A percentile compares a stretch with the other conserved stretches of the same genome.
Evolutionary conservation across 306 rosid genomes (phyloP).

Genomic region (Pterocarpus macrocarpus): DNA sequence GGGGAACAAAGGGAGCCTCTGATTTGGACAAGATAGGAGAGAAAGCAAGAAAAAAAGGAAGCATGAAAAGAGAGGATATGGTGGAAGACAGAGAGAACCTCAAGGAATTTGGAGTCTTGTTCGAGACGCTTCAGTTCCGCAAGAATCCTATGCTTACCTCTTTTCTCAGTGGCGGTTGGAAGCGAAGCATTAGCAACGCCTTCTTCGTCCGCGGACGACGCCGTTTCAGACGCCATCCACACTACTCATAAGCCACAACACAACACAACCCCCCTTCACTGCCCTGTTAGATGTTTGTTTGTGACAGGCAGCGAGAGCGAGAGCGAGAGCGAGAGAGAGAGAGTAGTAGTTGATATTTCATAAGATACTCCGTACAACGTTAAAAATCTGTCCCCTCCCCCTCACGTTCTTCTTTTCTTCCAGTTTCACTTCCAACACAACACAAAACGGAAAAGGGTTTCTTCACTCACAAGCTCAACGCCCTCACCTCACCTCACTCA

Average conservation of each 20-base stretch:
- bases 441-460: no score
- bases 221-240: slow-evolving; percentile 57
- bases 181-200: background rate
- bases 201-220: slow-evolving; percentile 55
- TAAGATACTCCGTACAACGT: no score
- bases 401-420: no score
- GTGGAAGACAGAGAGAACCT: slow-evolving; percentile 48
- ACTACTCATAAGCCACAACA: slow-evolving; percentile 3
- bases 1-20: background rate
- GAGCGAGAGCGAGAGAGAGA: no score
- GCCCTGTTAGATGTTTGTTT: no score
- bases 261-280: background rate
- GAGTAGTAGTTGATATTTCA: no score
- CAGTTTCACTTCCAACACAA: no score
- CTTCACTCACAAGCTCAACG: background rate
- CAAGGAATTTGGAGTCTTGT: slow-evolving; percentile 69
- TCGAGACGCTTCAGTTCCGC: slow-evolving; percentile 78
- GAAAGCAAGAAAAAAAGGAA: background rate
- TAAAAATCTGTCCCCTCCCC: no score
- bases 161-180: slow-evolving; percentile 50
- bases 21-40: background rate
- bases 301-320: no score
- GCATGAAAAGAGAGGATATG: background rate
- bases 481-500: background rate
- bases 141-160: slow-evolving; percentile 79